Percentiles rank a stretch among this genome's conserved stretches.
Conservation (phyloP, 2,329 filamentous ascomycete genomes). For the Sporothrix variecibatus region DNA sequence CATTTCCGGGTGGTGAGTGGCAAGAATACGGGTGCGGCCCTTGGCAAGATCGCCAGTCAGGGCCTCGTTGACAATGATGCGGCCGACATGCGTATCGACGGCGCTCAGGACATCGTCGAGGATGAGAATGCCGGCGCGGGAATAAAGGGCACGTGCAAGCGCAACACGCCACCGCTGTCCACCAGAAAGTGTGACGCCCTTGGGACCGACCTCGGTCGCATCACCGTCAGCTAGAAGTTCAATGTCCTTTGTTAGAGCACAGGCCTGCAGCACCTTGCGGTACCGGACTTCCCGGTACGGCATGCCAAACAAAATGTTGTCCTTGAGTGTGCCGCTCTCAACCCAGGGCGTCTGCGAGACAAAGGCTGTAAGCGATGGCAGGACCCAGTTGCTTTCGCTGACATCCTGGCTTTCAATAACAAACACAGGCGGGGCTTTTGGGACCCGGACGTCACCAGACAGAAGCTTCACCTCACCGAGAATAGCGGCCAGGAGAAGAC, state of each 20-base stretch:
- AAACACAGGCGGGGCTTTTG: slow-evolving; percentile 33
- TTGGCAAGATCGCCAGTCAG: slow-evolving; percentile 52
- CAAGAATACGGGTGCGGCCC: slow-evolving; percentile 63
- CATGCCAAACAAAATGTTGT: slow-evolving; percentile 51
- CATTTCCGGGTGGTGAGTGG: slow-evolving; percentile 53
- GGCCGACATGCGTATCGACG: slow-evolving; percentile 46
- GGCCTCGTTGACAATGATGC: slow-evolving; percentile 53
- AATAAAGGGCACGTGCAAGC: slow-evolving; percentile 50
- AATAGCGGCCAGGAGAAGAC: slow-evolving; percentile 43
- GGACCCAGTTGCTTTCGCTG: slow-evolving; percentile 38
- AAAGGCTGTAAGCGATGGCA: slow-evolving; percentile 45
- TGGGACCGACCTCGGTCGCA: slow-evolving; percentile 46
- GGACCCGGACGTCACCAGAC: slow-evolving; percentile 37
- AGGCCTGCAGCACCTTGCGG: slow-evolving; percentile 48
- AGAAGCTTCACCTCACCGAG: slow-evolving; percentile 44
- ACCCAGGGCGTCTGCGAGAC: slow-evolving; percentile 52
- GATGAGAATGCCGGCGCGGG: slow-evolving; percentile 46
- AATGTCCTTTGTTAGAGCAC: slow-evolving; percentile 47
- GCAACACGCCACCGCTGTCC: slow-evolving; percentile 51
- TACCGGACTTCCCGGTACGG: slow-evolving; percentile 46
- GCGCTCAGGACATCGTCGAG: slow-evolving; percentile 56
- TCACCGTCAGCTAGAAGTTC: slow-evolving; percentile 47
- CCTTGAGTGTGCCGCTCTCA: slow-evolving; percentile 47
- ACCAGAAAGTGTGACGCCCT: slow-evolving; percentile 47
- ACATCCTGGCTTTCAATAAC: slow-evolving; percentile 33